Evolutionary conservation across 257 asterid species (phyloP).

Genomic region (Scutellaria minor): DNA sequence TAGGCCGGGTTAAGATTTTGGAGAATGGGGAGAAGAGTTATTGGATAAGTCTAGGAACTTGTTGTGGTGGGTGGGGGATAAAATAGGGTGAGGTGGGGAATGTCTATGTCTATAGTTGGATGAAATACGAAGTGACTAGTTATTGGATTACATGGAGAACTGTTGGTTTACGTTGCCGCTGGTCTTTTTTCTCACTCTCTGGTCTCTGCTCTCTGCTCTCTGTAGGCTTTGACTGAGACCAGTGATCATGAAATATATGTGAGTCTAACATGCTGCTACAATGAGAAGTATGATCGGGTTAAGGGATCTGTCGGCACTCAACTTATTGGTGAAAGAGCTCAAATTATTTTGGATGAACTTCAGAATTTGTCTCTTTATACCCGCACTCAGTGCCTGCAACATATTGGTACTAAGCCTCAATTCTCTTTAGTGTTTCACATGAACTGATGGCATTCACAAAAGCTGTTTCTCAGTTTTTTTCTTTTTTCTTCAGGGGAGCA

Average conservation of each 20-base stretch:
- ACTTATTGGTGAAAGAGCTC: conserved; percentile 89
- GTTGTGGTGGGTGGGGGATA: no score
- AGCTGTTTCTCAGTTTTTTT: conserved; percentile 5
- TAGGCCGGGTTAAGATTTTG: conserved; percentile 7
- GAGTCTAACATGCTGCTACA: conserved; percentile 81
- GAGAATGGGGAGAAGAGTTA: conserved; percentile 1
- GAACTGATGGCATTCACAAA: conserved; percentile 33
- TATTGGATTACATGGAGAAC: not conserved
- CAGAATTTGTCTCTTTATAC: conserved; percentile 71
- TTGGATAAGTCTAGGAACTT: conserved; percentile 20
- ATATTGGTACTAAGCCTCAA: conserved; percentile 64
- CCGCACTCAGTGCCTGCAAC: conserved; percentile 76
- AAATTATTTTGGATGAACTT: conserved; percentile 88
- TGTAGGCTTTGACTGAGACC: conserved; percentile 81
- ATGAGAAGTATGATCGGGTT: conserved; percentile 65
- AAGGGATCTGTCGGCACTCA: conserved; percentile 96
- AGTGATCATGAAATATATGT: conserved; percentile 85
- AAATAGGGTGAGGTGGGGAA: conserved; percentile 7
- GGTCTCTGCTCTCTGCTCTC: not conserved
- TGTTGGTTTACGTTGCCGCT: conserved; percentile 24
- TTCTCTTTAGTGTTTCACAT: conserved; percentile 30
- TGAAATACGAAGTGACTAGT: conserved; percentile 7
- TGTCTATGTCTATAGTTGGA: not conserved
- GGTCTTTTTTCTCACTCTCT: conserved; percentile 32
- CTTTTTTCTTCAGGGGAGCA: conserved; percentile 67